These are phyloP conservation scores for Nakataea oryzae DNA, from an alignment of 2,329 filamentous ascomycete genomes.

Conservation along the genomic window DNA sequence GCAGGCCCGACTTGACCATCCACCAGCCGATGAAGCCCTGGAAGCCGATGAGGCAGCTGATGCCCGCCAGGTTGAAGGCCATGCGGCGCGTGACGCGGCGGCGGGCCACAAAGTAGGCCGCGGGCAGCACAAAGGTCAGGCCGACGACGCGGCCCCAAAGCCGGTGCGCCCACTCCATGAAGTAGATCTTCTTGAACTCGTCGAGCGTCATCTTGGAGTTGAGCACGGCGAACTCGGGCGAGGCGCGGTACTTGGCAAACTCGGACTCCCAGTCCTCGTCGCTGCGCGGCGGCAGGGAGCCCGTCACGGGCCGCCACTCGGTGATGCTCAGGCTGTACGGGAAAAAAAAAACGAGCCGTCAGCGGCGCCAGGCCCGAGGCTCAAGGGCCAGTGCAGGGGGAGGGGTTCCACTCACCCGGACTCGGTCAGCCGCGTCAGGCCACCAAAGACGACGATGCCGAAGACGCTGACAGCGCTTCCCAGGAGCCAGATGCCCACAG, in stretches of 20 bases:
- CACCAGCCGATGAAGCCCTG: constrained; percentile 97
- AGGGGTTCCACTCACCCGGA: constrained; percentile 57
- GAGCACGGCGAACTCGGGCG: constrained; percentile 83
- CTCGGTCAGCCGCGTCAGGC: constrained; percentile 86
- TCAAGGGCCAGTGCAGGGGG: too few species aligned
- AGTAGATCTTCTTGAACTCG: constrained; percentile 98
- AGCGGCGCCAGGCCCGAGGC: too few species aligned
- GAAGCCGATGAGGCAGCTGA: constrained; percentile 82
- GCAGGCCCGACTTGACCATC: constrained; percentile 97
- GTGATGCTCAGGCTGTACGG: constrained; percentile 68
- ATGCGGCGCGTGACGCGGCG: constrained; percentile 69
- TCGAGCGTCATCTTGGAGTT: constrained; percentile 87
- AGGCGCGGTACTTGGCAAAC: constrained; percentile 84
- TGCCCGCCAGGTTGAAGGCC: constrained; percentile 68
- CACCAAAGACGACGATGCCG: constrained; percentile 92
- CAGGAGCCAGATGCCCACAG: constrained; percentile 84
- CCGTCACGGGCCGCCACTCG: constrained; percentile 96
- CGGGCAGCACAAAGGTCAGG: constrained; percentile 78
- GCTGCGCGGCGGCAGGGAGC: constrained; percentile 74
- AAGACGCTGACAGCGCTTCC: constrained; percentile 90
- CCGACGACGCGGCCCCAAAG: constrained; percentile 91
- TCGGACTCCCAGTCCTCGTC: constrained; percentile 80
- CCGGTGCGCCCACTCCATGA: constrained; percentile 96
- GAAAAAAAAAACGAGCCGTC: neutral
- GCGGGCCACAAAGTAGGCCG: constrained; percentile 76